Base-by-base conservation (phyloP, 768 basidiomycete species). In the Naganishia friedmannii region DNA sequence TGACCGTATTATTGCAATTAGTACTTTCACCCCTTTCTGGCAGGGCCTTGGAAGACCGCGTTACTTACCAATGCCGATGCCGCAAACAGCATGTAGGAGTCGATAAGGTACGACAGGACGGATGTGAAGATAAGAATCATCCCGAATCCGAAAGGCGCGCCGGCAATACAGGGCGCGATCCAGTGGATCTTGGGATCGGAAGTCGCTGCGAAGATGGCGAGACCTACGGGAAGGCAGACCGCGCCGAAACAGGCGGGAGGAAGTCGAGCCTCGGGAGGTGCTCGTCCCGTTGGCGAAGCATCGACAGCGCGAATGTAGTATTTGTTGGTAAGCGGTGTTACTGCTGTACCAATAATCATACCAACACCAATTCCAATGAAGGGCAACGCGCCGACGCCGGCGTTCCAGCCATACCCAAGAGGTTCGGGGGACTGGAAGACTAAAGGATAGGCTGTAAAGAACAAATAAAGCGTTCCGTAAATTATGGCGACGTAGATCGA, bases 131-230 rank as follows among this genome's bases (percentile, higher is more conserved):
- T 34, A 66, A 67, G 48, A 72, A 71, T 73, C 74, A 69, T 69
- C 7, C 68, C 68, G 21, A 42, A 72, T 70, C 15, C 71, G 80
- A 66, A 89, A n/a, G 85, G 78, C 0, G 58, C 48, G 69, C 68
- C 70, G 48, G 88, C 89, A 32, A 90, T 83, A 73, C 90, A 88
- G 1, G 87, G 85, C 0, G 82, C 87, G 58, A 91, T 86, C 91
- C 91, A 93, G 71, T 86, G 86, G 0, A 87, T 77, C 0, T 82
- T 73, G 73, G 89, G 81, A 32, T 58, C 68, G 4, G 88, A 87
- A 0, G 86, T 82, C 89, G 90, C 92, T 0, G 91, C 90, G 8
- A 86, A 78, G 7, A 92, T 83, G 28, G 92, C 79, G 15, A 92
- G 80, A 0, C 90, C 91, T 17, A 86, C 77, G 0, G 92, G 90